Conservation (phyloP, 257 asterid genomes). For the Ophiorrhiza pumila region DNA sequence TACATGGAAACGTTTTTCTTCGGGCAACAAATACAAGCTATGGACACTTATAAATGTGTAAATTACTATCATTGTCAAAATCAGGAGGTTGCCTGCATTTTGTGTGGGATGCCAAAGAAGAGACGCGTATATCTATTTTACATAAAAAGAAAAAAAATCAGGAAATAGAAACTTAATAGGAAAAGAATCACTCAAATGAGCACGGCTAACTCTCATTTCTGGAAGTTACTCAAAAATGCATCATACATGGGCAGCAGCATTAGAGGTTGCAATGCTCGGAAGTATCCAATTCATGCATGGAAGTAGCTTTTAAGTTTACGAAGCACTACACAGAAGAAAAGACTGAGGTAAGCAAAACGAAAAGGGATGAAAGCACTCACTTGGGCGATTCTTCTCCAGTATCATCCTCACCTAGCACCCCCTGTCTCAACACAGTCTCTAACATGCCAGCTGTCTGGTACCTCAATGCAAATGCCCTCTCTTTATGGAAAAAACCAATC, state of each 20-base stretch:
- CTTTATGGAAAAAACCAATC: slow-evolving; percentile 82
- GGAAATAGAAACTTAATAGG: neutral
- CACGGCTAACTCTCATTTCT: neutral
- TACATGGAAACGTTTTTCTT: neutral
- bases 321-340: neutral
- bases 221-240: neutral
- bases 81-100: neutral
- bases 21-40: neutral
- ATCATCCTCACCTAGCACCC: slow-evolving; percentile 97
- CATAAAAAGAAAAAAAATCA: neutral
- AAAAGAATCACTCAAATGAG: neutral
- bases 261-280: neutral
- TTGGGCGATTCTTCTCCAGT: slow-evolving; percentile 92
- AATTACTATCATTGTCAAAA: neutral
- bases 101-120: neutral
- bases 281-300: neutral
- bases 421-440: slow-evolving; percentile 89
- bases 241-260: neutral
- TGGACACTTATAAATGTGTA: neutral
- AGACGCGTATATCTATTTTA: neutral
- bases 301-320: neutral
- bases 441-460: slow-evolving; percentile 98
- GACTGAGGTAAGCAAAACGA: neutral
- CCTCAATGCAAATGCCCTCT: slow-evolving; percentile 91
- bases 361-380: slow-evolving; percentile 35